A percentile compares a stretch with the other conserved stretches of the same genome.
phyloP scores from a whole-genome alignment of 352 stramenopile species.

The Pythium pectinolyticum region DNA sequence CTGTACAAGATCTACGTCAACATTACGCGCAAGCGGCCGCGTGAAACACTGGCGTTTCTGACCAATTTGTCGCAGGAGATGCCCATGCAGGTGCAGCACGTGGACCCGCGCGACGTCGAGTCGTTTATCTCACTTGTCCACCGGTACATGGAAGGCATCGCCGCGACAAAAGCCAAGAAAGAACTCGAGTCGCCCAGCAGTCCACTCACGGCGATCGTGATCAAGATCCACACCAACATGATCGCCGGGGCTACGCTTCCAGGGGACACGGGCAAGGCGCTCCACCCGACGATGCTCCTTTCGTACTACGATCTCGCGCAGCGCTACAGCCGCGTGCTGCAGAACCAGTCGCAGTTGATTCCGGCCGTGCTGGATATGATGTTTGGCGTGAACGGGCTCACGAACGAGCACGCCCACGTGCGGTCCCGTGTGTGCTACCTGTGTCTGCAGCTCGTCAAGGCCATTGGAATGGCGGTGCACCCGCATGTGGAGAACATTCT shows the following conservation, averaged over 20 bases:
- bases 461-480: conserved; percentile 59
- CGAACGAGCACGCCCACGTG: conserved; percentile 51
- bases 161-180: conserved; percentile 57
- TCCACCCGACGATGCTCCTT: conserved; percentile 62
- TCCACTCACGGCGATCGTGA: conserved; percentile 63
- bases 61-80: conserved; percentile 60
- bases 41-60: conserved; percentile 71
- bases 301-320: conserved; percentile 83
- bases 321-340: conserved; percentile 73
- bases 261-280: conserved; percentile 19
- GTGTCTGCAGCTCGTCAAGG: conserved; percentile 80
- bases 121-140: conserved; percentile 83
- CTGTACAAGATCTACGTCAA: conserved; percentile 89
- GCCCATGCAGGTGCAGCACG: conserved; percentile 48
- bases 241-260: conserved; percentile 35
- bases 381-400: conserved; percentile 76
- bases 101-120: conserved; percentile 65
- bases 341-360: conserved; percentile 67
- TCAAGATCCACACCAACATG: conserved; percentile 70
- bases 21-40: conserved; percentile 67
- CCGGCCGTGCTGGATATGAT: conserved; percentile 77
- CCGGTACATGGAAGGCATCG: conserved; percentile 81
- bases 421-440: conserved; percentile 85
- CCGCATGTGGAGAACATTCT: conserved; percentile 80
- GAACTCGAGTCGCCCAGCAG: conserved; percentile 65